Base-by-base conservation (phyloP, 129 eudicot genomes). In the Ambrosia trifida region DNA sequence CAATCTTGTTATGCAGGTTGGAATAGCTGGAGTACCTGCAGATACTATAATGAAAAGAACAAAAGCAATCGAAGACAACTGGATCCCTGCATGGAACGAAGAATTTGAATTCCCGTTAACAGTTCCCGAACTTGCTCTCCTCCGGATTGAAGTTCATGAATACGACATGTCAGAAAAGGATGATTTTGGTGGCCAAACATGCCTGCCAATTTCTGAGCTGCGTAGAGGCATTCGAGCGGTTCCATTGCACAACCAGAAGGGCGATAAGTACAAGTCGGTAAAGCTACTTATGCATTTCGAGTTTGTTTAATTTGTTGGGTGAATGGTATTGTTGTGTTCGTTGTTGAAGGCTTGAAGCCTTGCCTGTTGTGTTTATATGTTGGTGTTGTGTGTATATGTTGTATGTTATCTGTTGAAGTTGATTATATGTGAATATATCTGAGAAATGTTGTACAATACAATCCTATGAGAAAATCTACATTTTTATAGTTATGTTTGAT, bases 1-100 rank as follows among this genome's bases (percentile, higher is more conserved):
- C 41, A 16, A 20, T 20, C 28, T 13, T 45, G 24, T 13, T 35
- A 5, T 67, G 73, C 82, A 94, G 98, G 83, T 94, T 13, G 96
- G 97, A 47, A 89, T 94, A 54, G 98, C 97, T 66, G 98, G 98
- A 81, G 97, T 87, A 18, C 83, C 85, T 50, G 86, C 79, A 61
- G 98, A 94, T 66, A 73, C 79, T 24, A 67, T 83, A 52, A 94
- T 85, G 98, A 89, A 89, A 84, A 89, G 82, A 79, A 94, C 97
- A 38, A 87, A 85, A 70, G 74, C 90, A 11, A 71, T 87, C 1
- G 98, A 89, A 72, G 98, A 94, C 70, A 85, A 67, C 64, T 94
- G 98, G 98, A 82, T 87, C 79, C 98, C 98, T 3, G 78, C 74
- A 24, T 94, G 98, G 98, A 87, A 94, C 11, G 96, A 93, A 70